Evolutionary conservation across 345 rosid species (phyloP).

Genomic region (Punica granatum): DNA sequence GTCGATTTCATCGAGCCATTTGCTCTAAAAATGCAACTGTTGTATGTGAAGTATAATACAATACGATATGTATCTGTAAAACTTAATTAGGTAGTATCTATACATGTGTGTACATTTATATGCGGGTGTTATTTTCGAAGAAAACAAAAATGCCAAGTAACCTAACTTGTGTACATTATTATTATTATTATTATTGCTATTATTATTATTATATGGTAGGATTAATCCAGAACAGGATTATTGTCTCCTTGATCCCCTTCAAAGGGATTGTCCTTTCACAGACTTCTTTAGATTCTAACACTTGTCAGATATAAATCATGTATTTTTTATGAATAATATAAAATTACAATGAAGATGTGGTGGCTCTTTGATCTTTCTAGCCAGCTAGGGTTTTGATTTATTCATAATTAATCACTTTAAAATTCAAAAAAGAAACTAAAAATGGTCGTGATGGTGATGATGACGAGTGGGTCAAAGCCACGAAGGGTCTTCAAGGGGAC

Average conservation of each 20-base stretch:
- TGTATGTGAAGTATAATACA: background rate
- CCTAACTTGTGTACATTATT: no score
- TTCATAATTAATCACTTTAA: background rate
- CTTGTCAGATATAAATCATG: background rate
- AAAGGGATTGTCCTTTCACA: background rate
- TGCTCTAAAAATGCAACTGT: no score
- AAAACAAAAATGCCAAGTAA: no score
- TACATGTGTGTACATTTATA: no score
- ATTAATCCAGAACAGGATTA: background rate
- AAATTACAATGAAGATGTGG: background rate
- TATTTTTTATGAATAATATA: no score
- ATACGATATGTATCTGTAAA: no score
- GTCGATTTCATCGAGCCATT: no score
- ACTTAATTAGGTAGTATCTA: no score
- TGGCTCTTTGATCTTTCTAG: background rate
- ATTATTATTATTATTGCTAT: no score
- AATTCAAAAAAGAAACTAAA: no score
- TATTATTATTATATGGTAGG: background rate
- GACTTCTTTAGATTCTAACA: background rate
- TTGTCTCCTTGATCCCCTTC: slow-evolving; percentile 2
- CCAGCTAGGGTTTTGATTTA: background rate
- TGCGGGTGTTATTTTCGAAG: no score
- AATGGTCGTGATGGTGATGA: background rate
- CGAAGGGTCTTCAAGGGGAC: background rate
- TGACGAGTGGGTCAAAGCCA: slow-evolving; percentile 1